These are phyloP conservation scores for Aspergillus asperescens DNA, from an alignment of 495 filamentous ascomycete genomes.

Conservation along the genomic window DNA sequence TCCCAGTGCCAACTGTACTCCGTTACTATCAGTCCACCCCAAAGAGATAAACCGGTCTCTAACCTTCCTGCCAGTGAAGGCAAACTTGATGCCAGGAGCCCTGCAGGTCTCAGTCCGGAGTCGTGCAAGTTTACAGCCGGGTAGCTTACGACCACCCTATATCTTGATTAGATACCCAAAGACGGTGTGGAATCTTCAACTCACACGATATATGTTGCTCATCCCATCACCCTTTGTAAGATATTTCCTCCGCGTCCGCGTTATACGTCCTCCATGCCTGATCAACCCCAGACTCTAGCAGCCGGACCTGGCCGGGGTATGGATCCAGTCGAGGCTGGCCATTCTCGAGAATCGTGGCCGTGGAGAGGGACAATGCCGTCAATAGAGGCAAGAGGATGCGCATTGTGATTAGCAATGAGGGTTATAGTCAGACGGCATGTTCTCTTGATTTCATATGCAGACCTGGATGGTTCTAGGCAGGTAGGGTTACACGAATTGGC, in stretches of 20 bases:
- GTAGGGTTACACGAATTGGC: not conserved
- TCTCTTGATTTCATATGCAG: no score
- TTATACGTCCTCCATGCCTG: conserved; percentile 46
- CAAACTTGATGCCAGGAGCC: conserved; percentile 59
- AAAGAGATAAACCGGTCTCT: not conserved
- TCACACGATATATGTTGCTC: conserved; percentile 60
- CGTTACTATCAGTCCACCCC: not conserved
- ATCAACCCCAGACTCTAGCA: conserved; percentile 16
- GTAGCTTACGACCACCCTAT: conserved; percentile 39
- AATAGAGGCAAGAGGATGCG: not conserved
- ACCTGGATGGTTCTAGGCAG: no score
- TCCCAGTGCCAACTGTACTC: conserved; percentile 50
- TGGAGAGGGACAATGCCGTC: not conserved
- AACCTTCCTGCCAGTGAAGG: conserved; percentile 57
- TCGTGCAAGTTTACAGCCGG: not conserved
- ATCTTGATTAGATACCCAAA: not conserved
- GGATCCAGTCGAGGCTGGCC: conserved; percentile 46
- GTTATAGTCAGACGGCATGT: not conserved
- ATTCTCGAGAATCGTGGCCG: conserved; percentile 58
- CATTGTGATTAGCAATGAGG: not conserved
- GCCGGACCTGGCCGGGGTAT: conserved; percentile 30
- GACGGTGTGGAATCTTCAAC: conserved; percentile 25
- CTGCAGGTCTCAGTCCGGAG: conserved; percentile 11
- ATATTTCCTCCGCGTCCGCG: conserved; percentile 52
- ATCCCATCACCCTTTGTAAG: conserved; percentile 68